Percentiles rank a stretch among this genome's conserved stretches.
phyloP scores from a whole-genome alignment of 805 yeast species.

The Myxozyma melibiosi region DNA sequence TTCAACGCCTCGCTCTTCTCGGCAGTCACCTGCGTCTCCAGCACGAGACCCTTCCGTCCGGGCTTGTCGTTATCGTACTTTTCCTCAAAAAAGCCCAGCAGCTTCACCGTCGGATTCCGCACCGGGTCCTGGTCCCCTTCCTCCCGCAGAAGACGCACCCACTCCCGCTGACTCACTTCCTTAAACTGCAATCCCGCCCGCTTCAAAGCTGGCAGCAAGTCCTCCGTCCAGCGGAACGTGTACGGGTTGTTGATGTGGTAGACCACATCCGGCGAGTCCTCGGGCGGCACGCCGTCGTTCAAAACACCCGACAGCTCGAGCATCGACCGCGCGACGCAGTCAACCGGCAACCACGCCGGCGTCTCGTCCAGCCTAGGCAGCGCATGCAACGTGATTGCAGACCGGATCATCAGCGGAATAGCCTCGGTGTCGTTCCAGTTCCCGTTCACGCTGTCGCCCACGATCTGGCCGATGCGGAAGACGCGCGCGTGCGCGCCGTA shows the following conservation, averaged over 20 bases:
- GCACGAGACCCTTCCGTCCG: constrained; percentile 16
- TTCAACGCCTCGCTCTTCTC: neutral
- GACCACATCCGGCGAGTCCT: constrained; percentile 11
- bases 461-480: constrained; percentile 25
- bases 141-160: constrained; percentile 13
- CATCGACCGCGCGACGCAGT: constrained; percentile 19
- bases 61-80: constrained; percentile 23
- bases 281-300: neutral
- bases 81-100: constrained; percentile 10
- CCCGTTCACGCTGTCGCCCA: constrained; percentile 22
- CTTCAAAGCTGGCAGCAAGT: constrained; percentile 17
- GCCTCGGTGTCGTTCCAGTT: constrained; percentile 30
- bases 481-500: constrained; percentile 17
- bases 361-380: constrained; percentile 24
- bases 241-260: constrained; percentile 20
- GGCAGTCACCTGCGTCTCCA: constrained; percentile 12
- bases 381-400: constrained; percentile 21
- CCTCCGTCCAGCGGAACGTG: constrained; percentile 23
- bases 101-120: constrained; percentile 26
- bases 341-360: constrained; percentile 28
- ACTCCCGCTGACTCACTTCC: constrained; percentile 13
- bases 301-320: constrained; percentile 15
- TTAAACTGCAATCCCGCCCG: constrained; percentile 16
- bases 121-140: constrained; percentile 22
- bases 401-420: constrained; percentile 26